Percentiles rank a stretch among this genome's conserved stretches.
Evolutionary conservation across 306 rosid genomes (phyloP).

Genomic region (Hippophae gyantsensis): DNA sequence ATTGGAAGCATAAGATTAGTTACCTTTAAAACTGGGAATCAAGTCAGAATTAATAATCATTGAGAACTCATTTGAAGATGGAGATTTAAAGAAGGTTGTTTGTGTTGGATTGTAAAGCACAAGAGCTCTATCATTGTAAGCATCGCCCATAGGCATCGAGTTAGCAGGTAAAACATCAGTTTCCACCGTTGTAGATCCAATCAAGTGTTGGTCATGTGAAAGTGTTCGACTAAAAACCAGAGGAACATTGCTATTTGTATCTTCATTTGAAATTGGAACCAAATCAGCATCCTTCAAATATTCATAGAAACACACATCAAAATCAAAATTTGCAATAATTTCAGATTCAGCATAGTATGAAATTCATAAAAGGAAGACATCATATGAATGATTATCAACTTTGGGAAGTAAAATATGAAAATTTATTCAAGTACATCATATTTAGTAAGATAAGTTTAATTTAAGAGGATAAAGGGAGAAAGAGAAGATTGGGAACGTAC

Average conservation of each 20-base stretch:
- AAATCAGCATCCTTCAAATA: conserved; percentile 13
- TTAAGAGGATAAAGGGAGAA: not conserved
- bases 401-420: not conserved
- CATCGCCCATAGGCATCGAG: not conserved
- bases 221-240: conserved; percentile 2
- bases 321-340: too few relatives aligned
- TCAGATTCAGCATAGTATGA: too few relatives aligned
- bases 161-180: not conserved
- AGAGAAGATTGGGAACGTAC: conserved; percentile 3
- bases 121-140: conserved; percentile 27
- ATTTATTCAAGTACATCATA: not conserved
- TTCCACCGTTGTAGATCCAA: not conserved
- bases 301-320: not conserved
- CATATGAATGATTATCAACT: not conserved
- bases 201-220: not conserved
- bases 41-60: conserved; percentile 28
- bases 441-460: not conserved
- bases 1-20: not conserved
- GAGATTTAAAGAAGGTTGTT: conserved; percentile 16
- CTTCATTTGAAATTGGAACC: not conserved
- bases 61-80: conserved; percentile 22
- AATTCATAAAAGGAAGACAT: not conserved
- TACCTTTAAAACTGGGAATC: conserved; percentile 39
- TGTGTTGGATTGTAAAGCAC: conserved; percentile 22
- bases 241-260: not conserved